Evolutionary conservation across 345 rosid species (phyloP).

Genomic region (Heritiera littoralis): DNA sequence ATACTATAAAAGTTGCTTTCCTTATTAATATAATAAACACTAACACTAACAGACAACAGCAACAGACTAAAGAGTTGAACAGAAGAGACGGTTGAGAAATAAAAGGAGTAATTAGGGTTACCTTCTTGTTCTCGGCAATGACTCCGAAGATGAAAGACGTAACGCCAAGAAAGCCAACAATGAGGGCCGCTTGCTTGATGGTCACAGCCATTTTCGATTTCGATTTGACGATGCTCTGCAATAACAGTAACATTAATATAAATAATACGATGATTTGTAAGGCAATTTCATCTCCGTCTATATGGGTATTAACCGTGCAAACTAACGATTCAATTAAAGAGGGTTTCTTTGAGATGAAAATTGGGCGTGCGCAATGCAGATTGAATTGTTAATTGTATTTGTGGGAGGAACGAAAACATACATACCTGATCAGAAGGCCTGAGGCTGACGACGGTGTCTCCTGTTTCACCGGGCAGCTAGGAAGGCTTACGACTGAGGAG

Average conservation of each 20-base stretch:
- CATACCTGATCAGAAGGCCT: not conserved
- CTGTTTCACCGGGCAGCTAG: too few relatives aligned
- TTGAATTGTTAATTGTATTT: not conserved
- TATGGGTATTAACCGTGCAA: not conserved
- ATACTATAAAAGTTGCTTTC: not conserved
- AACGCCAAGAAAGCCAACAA: conserved; percentile 54
- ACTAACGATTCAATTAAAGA: not conserved
- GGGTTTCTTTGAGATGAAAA: not conserved
- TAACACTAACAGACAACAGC: not conserved
- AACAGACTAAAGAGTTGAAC: not conserved
- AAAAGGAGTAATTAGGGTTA: not conserved
- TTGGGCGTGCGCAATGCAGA: not conserved
- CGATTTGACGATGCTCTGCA: conserved; percentile 15
- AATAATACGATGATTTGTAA: too few relatives aligned
- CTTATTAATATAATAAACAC: not conserved
- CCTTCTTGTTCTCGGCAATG: conserved; percentile 86
- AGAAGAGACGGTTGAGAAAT: not conserved
- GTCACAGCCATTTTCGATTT: conserved; percentile 54
- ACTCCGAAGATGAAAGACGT: conserved; percentile 69
- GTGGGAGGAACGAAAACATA: not conserved
- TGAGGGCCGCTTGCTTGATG: conserved; percentile 59
- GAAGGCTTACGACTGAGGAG: not conserved
- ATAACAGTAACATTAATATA: not conserved
- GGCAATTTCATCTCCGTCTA: not conserved
- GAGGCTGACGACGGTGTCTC: not conserved